Conservation (phyloP, 2,329 filamentous ascomycete genomes). For the Fusarium staphyleae region DNA sequence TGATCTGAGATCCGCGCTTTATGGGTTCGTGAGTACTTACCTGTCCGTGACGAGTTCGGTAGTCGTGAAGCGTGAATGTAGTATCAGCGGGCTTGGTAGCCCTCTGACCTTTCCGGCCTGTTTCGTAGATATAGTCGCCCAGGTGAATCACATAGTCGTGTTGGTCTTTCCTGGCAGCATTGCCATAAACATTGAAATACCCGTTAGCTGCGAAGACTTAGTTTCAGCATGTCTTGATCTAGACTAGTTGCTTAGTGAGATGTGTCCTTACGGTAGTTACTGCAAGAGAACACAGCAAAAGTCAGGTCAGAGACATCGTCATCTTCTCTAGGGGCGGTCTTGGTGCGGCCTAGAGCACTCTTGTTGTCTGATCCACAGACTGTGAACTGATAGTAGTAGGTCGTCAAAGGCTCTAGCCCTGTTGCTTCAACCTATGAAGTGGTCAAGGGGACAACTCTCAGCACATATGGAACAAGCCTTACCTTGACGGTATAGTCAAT, state of each 20-base stretch:
- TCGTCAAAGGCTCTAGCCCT: conserved; percentile 67
- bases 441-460: neutral
- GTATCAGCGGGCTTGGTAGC: conserved; percentile 33
- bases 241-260: no score
- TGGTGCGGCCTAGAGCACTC: conserved; percentile 71
- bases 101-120: conserved; percentile 30
- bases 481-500: conserved; percentile 80
- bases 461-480: neutral
- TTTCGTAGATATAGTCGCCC: conserved; percentile 72
- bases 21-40: neutral
- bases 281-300: conserved; percentile 75
- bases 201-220: conserved; percentile 43
- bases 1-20: fast-evolving
- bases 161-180: conserved; percentile 64
- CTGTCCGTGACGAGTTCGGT: conserved; percentile 49
- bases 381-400: conserved; percentile 74
- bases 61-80: conserved; percentile 47
- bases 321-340: conserved; percentile 67
- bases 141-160: conserved; percentile 67
- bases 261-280: conserved; percentile 60
- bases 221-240: neutral
- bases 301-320: conserved; percentile 64
- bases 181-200: conserved; percentile 68
- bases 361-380: conserved; percentile 69
- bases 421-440: conserved; percentile 65